Base-by-base conservation (phyloP, 257 asterid genomes). In the Solanum sejunctum region DNA sequence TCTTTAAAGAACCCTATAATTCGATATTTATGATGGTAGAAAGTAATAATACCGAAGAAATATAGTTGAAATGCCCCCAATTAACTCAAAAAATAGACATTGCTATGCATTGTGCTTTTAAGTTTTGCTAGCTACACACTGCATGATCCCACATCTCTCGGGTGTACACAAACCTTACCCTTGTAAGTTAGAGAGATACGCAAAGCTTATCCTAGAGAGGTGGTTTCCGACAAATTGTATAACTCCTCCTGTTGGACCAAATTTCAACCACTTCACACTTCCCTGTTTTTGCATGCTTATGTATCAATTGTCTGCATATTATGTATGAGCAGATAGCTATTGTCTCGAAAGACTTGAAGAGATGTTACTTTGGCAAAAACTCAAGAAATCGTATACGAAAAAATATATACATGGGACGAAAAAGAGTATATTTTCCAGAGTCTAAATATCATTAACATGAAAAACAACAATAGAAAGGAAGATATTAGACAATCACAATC, bases 121-220 rank as follows among this genome's bases (percentile, higher is more conserved):
- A 63, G 58, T 28, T 81, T 84, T 94, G 71, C 90, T 93, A 93
- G 97, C 94, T 85, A 94, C 92, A 97, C 95, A 88, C 89, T 90
- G 58, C 20, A 56, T 17, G 61, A 56, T 56, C 61, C 21, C 5
- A 56, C 61, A 17, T 54, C 8, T 7, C 3, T 18, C 12, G 23
- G 12, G 23, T 57, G 23, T 57, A 57, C 6, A 5, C 21, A 55
- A 55, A 55, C 60, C n/a, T 55, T 16, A 55, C 18, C 60, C 4
- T 17, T 55, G 21, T 56, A 4, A 11, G 12, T 4, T 47, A 47
- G 52, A 47, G 52, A 47, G 13, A 36, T 57, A 57, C 6, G 3
- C 21, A 55, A 55, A 55, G 21, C n/a, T 55, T 16, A 17, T 6
- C 4, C 8, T 2, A 55, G 4, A 17, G 61, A 55, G 21, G 8